These are phyloP conservation scores for Hymenoscyphus scutula DNA, from an alignment of 2,329 filamentous ascomycete species.

Conservation along the genomic window DNA sequence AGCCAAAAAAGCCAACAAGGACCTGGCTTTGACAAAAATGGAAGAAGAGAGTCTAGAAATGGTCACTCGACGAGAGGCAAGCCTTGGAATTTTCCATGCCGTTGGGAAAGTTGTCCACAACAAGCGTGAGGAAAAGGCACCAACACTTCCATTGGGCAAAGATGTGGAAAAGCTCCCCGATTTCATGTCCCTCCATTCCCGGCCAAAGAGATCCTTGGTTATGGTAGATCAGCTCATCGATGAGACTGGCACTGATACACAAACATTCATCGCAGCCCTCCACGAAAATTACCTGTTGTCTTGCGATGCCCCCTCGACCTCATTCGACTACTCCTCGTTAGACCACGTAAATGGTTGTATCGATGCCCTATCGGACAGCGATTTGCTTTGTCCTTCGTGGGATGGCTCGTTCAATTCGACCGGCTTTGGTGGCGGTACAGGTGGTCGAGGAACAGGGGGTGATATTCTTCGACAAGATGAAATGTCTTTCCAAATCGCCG, in stretches of 20 bases:
- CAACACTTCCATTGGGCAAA: slow-evolving; percentile 40
- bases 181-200: slow-evolving; percentile 55
- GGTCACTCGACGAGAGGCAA: slow-evolving; percentile 83
- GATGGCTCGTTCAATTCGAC: slow-evolving; percentile 64
- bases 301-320: slow-evolving; percentile 59
- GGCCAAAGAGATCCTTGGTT: slow-evolving; percentile 64
- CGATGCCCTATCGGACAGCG: slow-evolving; percentile 81
- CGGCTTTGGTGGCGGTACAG: slow-evolving; percentile 47
- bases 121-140: slow-evolving; percentile 65
- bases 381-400: slow-evolving; percentile 75
- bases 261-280: slow-evolving; percentile 83
- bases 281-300: slow-evolving; percentile 94
- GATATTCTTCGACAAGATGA: slow-evolving; percentile 88
- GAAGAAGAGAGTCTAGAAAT: slow-evolving; percentile 78
- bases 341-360: slow-evolving; percentile 84
- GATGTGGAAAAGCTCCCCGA: slow-evolving; percentile 55
- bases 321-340: slow-evolving; percentile 58
- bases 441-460: slow-evolving; percentile 54
- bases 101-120: slow-evolving; percentile 97
- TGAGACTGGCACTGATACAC: slow-evolving; percentile 87
- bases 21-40: slow-evolving; percentile 65
- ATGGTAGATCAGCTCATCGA: slow-evolving; percentile 77
- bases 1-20: slow-evolving; percentile 58
- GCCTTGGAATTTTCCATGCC: slow-evolving; percentile 91
- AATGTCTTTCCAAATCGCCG: slow-evolving; percentile 87